Base-by-base conservation (phyloP, 2,329 filamentous ascomycete species). In the Pseudopyricularia javanii region DNA sequence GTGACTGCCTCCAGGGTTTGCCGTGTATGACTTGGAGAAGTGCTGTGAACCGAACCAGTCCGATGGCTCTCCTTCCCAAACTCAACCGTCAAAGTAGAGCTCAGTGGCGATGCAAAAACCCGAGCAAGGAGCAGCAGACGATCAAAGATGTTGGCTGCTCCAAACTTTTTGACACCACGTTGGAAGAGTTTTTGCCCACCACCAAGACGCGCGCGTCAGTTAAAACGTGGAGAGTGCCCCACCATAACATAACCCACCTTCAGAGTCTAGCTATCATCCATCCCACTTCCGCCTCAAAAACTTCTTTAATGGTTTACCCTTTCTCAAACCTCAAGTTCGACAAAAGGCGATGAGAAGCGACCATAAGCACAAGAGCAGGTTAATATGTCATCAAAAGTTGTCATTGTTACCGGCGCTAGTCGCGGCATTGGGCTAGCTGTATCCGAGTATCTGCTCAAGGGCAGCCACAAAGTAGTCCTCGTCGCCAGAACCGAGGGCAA, bases 371-470 rank as follows among this genome's bases (percentile, higher is more conserved):
- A 26, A 49, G 32, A 47, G 28, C 20, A 9, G 15, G 47, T 51
- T 17, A 65, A 56, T 53, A 74, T 78, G 69, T 51, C 70, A n/a
- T 66, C 76, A 7, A 86, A 88, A 64, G 82, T 80, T 22, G 79
- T 90, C 62, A 82, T 90, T 55, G 72, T 91, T 33, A 84, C 80
- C 3, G 81, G 81, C 30, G 80, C 80, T 17, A 83, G 79, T 65
- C 78, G 79, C 54, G 81, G 81, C 26, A 76, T 85, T 51, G 81
- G 81, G 49, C 70, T 80, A 11, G 77, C 78, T 55, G 68, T 82
- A 7, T 69, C 78, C 3, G 66, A 73, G 40, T 66, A 72, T 47
- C 68, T 85, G 30, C 66, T 85, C 7, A 62, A 66, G 20, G 69
- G 72, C 43, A 71, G 70, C 0, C 79, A 84, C 67, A 80, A 76